These are phyloP conservation scores for Fraxinus pennsylvanica DNA, from an alignment of 257 asterid species.

Conservation along the genomic window DNA sequence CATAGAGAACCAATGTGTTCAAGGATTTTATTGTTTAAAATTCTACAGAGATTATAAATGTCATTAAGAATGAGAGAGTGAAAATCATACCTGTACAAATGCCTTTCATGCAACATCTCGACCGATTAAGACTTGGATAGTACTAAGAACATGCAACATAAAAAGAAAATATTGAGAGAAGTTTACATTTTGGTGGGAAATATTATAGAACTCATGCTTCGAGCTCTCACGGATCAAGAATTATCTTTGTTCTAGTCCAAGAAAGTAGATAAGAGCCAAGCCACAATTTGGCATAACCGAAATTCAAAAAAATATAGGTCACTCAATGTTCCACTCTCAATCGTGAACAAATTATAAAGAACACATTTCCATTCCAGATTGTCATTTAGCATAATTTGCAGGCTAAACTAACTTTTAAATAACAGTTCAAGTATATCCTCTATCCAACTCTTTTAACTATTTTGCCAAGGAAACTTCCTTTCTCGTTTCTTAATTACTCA, in stretches of 20 bases:
- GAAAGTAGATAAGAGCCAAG: neutral
- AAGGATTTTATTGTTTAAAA: neutral
- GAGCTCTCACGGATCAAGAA: neutral
- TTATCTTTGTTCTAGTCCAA: conserved; percentile 16
- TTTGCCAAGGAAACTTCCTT: neutral
- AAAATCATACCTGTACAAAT: conserved; percentile 80
- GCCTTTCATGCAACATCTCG: conserved; percentile 98
- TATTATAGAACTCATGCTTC: conserved; percentile 4
- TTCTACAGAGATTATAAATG: neutral
- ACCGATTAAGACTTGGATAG: conserved; percentile 96
- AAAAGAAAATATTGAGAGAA: conserved; percentile 23
- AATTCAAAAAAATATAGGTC: neutral
- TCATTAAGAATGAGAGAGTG: conserved; percentile 4
- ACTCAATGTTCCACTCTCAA: conserved; percentile 9
- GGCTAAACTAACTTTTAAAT: neutral
- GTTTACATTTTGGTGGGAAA: conserved; percentile 10
- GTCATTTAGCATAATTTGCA: conserved; percentile 8
- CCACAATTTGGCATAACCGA: neutral
- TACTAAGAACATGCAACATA: conserved; percentile 57
- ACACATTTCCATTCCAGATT: neutral
- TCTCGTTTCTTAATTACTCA: neutral
- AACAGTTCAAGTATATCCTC: neutral
- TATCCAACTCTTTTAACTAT: neutral
- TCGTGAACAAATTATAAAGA: neutral
- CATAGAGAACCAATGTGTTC: conserved; percentile 1